Evolutionary conservation across 2,329 filamentous ascomycete genomes (phyloP), one percentile per base, ranked within the genome.

Genomic region (Pseudogymnoascus destructans): DNA sequence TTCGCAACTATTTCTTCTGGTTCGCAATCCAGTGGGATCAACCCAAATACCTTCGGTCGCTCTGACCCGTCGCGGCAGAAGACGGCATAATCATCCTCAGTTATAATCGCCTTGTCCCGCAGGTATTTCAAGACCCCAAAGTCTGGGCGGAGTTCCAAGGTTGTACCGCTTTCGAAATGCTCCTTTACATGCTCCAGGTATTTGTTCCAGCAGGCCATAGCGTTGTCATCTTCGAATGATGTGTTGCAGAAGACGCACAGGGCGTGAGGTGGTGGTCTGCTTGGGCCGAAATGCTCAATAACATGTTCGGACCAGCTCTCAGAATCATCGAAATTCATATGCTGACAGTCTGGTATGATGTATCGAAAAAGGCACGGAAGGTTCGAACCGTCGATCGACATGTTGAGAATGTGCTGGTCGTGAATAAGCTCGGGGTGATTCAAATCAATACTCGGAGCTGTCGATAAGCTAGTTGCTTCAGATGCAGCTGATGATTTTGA

Each of bases 241-340:
- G 65, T 49, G 58, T 75, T 69, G 63, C 79, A 82, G 60, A 78
- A 81, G 73, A 74, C 79, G 63, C 79, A 82, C 0, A 71, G 57
- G 3, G 70, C 70, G 9, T 62, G 62, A 0, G 9, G 7, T 5
- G 74, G 71, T 0, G 15, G 58, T 3, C 66, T 32, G 0, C 33
- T 1, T 36, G 11, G 7, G 7, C 74, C 63, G 61, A 80, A 77
- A 0, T 69, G 64, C 0, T 61, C 23, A 1, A 66, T 57, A 25
- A 74, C 72, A 60, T 83, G 79, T 0, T 68, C 59, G 30, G 17
- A 21, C 30, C 30, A 55, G 13, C 27, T 55, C 58, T 80, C 78
- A 69, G 77, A 79, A 10, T 72, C 71, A 19, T 77, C 68, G 23
- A n/a, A 19, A 40, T 56, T 56, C 15, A 1, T 19, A 56, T 25